A percentile compares a stretch with the other conserved stretches of the same genome.
phyloP scores from a whole-genome alignment of 1,284 basidiomycete genomes.

The Malassezia japonica region DNA sequence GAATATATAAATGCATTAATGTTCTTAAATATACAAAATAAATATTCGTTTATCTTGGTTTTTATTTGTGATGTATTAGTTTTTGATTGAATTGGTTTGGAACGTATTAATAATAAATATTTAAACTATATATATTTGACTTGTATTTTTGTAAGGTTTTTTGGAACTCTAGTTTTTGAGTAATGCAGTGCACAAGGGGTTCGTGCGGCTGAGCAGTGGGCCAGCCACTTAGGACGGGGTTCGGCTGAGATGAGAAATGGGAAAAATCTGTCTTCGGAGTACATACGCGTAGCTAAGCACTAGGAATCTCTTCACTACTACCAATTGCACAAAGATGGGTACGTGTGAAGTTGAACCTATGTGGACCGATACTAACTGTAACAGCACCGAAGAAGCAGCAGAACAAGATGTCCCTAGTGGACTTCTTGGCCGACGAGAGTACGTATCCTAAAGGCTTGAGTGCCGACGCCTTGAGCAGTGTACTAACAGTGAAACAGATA shows the following conservation, averaged over 20 bases:
- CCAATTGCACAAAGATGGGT: conserved; percentile 5
- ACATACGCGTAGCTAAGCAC: neutral
- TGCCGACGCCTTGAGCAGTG: neutral
- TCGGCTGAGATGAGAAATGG: too few relatives aligned
- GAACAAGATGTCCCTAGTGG: conserved; percentile 38
- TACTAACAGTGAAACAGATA: conserved; percentile 13
- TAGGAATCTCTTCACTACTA: neutral
- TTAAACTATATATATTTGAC: neutral
- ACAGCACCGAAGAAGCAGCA: conserved; percentile 41
- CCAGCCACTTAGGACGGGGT: too few relatives aligned
- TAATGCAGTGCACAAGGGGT: too few relatives aligned
- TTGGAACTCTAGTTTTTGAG: too few relatives aligned
- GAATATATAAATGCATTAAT: neutral
- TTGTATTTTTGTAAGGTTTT: too few relatives aligned
- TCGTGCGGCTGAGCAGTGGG: too few relatives aligned
- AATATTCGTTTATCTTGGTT: neutral
- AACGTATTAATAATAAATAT: neutral
- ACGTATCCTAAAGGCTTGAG: conserved; percentile 8
- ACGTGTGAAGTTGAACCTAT: neutral
- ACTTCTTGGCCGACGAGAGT: conserved; percentile 44
- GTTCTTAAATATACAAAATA: neutral
- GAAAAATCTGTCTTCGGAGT: too few relatives aligned
- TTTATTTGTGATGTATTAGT: neutral
- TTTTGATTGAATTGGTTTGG: too few relatives aligned
- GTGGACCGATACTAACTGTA: neutral